Evolutionary conservation across 2,329 filamentous ascomycete species (phyloP).

Genomic region (Alternaria panax): DNA sequence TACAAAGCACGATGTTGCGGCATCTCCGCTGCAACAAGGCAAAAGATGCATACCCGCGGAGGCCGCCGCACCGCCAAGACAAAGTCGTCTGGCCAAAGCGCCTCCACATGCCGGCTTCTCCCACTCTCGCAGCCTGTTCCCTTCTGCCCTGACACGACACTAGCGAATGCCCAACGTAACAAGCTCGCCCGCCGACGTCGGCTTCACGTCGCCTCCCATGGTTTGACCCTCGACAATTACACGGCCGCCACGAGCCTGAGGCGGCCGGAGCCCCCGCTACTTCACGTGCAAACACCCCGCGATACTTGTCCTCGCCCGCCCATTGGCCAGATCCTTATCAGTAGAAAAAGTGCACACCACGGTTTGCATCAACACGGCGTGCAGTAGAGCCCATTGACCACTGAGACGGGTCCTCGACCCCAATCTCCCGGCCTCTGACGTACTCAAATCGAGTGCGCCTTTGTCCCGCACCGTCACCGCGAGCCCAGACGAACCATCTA

Average conservation of each 20-base stretch:
- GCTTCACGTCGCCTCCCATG: conserved; percentile 14
- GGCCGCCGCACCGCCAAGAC: conserved; percentile 8
- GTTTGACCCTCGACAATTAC: conserved; percentile 41
- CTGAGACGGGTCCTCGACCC: conserved; percentile 70
- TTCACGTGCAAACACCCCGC: conserved; percentile 36
- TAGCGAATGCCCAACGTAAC: conserved; percentile 32
- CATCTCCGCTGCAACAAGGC: conserved; percentile 10
- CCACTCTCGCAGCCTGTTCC: conserved; percentile 6
- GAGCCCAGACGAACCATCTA: conserved; percentile 21
- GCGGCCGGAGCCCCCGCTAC: conserved; percentile 29
- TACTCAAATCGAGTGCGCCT: conserved; percentile 57
- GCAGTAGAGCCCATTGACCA: conserved; percentile 34
- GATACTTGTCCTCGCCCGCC: conserved; percentile 11
- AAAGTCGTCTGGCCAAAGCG: neutral
- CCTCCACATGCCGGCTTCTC: conserved; percentile 12
- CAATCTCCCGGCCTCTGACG: conserved; percentile 67
- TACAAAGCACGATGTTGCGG: conserved; percentile 1
- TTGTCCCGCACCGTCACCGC: conserved; percentile 26
- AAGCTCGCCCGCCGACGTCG: conserved; percentile 25
- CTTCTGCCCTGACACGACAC: conserved; percentile 10
- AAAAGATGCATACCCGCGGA: conserved; percentile 4
- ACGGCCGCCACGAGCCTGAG: conserved; percentile 22
- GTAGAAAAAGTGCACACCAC: conserved; percentile 41
- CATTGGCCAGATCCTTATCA: conserved; percentile 48
- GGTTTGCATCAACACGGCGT: conserved; percentile 37